Base-by-base conservation (phyloP, 2,329 filamentous ascomycete genomes). In the Fragosphaeria purpurea region DNA sequence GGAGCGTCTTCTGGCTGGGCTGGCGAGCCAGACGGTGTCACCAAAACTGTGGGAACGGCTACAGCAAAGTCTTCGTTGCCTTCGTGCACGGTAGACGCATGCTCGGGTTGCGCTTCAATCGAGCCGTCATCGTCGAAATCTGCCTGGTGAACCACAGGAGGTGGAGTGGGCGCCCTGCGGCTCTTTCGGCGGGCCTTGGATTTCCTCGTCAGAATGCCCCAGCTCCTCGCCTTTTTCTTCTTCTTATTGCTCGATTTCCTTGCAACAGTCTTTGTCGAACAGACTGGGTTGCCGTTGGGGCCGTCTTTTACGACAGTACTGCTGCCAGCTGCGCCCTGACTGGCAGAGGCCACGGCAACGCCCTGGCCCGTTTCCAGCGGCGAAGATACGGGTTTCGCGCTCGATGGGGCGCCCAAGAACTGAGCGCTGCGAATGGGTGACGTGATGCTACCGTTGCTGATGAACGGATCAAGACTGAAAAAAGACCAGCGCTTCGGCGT, bases 151-250 rank as follows among this genome's bases (percentile, higher is more conserved):
- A 56, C 2, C 57, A 53, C 56, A 3, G 70, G 56, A 31, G 76
- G 71, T 1, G 75, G 73, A 7, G 76, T 76, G 30, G 73, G 68
- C 40, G 73, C 70, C 32, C 72, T 67, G 5, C 49, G 67, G 48
- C 61, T 71, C 69, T 57, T 73, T 69, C 56, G 61, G 12, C 72
- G 70, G 13, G 72, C 61, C 53, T 79, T 84, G 1, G 75, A 68
- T 56, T 82, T 85, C 5, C 77, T 72, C 12, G 79, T 78, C 7
- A 88, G 69, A 51, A 86, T 83, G 2, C 80, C 79, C 35, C 81
- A 82, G 13, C 80, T 79, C 82, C 82, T 85, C 52, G 91, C 86
- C 68, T 87, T 89, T 61, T 83, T 86, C 67, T 87, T 89, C 61
- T 83, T 63, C 55, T 67, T 67, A 56, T 63, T 67, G 53, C 61